Evolutionary conservation across 2,329 filamentous ascomycete genomes (phyloP).

Genomic region (Colletotrichum orbiculare): DNA sequence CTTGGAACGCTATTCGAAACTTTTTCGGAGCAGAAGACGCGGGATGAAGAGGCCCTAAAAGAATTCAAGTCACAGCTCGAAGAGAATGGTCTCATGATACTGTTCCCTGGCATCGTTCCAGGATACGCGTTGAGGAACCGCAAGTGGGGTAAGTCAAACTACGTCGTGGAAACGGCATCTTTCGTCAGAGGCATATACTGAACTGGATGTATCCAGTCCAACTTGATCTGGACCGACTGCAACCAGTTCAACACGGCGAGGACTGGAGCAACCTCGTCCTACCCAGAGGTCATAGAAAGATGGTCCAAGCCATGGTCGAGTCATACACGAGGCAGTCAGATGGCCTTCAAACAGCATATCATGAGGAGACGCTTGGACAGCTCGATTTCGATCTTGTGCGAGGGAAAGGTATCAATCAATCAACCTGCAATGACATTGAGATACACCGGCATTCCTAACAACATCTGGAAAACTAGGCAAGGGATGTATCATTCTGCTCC

Average conservation of each 20-base stretch:
- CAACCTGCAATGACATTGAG: neutral
- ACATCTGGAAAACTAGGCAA: neutral
- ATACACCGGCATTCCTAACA: neutral
- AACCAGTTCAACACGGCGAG: slow-evolving; percentile 31
- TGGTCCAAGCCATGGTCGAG: slow-evolving; percentile 45
- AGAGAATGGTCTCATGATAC: slow-evolving; percentile 31
- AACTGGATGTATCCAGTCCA: slow-evolving; percentile 22
- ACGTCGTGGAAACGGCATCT: no score
- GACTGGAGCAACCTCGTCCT: slow-evolving; percentile 44
- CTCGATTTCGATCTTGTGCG: slow-evolving; percentile 43
- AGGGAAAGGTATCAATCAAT: slow-evolving; percentile 42
- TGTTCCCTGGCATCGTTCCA: slow-evolving; percentile 40
- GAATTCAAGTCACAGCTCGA: slow-evolving; percentile 36
- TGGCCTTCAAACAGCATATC: neutral
- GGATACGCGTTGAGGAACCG: slow-evolving; percentile 42
- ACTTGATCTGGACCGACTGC: slow-evolving; percentile 35
- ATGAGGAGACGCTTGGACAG: neutral
- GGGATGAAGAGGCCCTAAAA: neutral
- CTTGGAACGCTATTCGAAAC: neutral
- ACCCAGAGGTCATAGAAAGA: slow-evolving; percentile 42
- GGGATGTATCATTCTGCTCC: slow-evolving; percentile 25
- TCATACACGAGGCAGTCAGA: slow-evolving; percentile 38
- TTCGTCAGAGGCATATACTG: no score
- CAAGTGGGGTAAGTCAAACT: slow-evolving; percentile 43
- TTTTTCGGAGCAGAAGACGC: neutral